Evolutionary conservation across 179 eudicot species (phyloP), one percentile per base, ranked within the genome.

Genomic region (Amaranthus tricolor): DNA sequence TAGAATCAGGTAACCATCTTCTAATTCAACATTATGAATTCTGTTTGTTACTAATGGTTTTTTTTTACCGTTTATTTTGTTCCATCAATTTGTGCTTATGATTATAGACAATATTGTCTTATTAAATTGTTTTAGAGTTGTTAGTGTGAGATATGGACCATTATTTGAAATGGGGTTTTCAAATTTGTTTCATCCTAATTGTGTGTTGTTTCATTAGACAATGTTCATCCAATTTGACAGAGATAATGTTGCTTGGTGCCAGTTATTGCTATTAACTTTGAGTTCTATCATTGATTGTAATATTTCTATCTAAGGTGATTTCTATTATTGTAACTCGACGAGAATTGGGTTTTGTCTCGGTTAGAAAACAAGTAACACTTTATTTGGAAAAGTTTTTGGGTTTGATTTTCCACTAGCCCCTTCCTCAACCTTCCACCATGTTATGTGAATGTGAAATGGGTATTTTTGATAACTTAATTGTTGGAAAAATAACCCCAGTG

Each of bases 141-240:
- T 20, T 20, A 54, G 1, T 48, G 54, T 44, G 13, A 12, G 0
- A 15, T 66, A 5, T 72, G 20, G 10, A 52, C 47, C 47, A 45
- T 61, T 57, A 20, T 48, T 60, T 40, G 53, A 65, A 73, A 20
- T 73, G 60, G 70, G 74, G 20, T 8, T 31, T 71, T 76, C 17
- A 67, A 15, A 59, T 52, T 40, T 53, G 48, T 6, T n/a, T 14
- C 43, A 17, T 8, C 20, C 57, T 21, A 73, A 2, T 51, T 43
- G n/a, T 14, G 24, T 4, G 15, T 12, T 24, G 9, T 43, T 8
- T 15, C 48, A 40, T 10, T 31, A 9, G 48, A 62, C 40, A 31
- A 31, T 62, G 17, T 40, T 47, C 48, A 62, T 1, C 31, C 0
- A 14, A 62, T 7, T 62, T 62, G 66, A 62, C 43, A 5, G n/a